Evolutionary conservation across 352 stramenopile species (phyloP).

Genomic region (Plasmopara viticola): DNA sequence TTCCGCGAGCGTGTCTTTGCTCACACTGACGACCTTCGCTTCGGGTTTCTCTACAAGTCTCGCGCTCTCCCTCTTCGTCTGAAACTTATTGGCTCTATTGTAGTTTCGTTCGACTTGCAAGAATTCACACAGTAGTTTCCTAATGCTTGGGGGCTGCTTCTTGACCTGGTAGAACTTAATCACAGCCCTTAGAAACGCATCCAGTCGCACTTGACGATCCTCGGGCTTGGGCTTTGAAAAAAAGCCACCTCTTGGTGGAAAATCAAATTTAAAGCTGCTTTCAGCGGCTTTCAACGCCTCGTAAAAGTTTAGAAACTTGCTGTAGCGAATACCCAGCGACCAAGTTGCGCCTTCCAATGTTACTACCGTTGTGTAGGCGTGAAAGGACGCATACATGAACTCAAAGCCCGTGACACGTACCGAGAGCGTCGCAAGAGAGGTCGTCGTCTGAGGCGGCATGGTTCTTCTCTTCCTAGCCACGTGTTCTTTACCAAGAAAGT

Average conservation of each 20-base stretch:
- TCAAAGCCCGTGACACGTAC: conserved; percentile 43
- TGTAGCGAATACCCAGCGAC: conserved; percentile 56
- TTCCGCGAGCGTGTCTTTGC: conserved; percentile 12
- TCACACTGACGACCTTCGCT: conserved; percentile 6
- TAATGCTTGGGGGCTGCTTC: conserved; percentile 23
- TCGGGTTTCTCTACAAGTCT: conserved; percentile 10
- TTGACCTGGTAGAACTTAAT: conserved; percentile 29
- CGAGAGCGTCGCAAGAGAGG: conserved; percentile 26
- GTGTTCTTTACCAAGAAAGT: conserved; percentile 18
- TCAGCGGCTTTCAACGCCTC: conserved; percentile 32
- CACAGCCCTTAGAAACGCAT: conserved; percentile 50
- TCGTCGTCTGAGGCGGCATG: conserved; percentile 11
- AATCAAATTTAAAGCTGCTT: conserved; percentile 44
- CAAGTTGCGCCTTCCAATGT: conserved; percentile 20
- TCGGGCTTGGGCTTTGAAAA: conserved; percentile 55
- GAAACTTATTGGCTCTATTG: conserved; percentile 12
- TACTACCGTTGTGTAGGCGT: conserved; percentile 48
- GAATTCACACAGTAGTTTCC: conserved; percentile 40
- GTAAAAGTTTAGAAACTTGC: conserved; percentile 49
- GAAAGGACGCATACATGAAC: conserved; percentile 16
- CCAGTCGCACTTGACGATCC: conserved; percentile 42
- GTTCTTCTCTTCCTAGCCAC: not conserved
- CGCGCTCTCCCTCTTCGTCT: conserved; percentile 11
- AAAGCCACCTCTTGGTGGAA: conserved; percentile 56
- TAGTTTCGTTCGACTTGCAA: conserved; percentile 36